Evolutionary conservation across 139 green algal genomes (phyloP).

Genomic region (Haematococcus lacustris): DNA sequence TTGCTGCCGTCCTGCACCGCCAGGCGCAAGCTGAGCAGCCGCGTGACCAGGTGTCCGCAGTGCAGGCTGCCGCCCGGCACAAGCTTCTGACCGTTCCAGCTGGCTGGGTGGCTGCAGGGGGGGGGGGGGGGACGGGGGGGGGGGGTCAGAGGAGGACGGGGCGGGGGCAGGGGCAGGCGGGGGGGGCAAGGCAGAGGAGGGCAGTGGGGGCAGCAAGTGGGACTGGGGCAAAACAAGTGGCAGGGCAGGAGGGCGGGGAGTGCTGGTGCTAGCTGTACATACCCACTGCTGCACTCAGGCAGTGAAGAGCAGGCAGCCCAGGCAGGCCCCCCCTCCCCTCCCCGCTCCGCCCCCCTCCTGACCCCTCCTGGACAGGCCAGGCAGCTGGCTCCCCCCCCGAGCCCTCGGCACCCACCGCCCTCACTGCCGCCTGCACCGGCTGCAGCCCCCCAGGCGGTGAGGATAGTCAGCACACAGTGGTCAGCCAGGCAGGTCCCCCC

Average conservation of each 20-base stretch:
- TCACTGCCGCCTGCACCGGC: too few relatives aligned
- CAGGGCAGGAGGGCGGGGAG: not conserved
- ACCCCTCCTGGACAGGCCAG: too few relatives aligned
- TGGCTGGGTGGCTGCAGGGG: slow-evolving; percentile 22
- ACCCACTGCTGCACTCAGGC: not conserved
- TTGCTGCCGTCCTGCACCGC: slow-evolving; percentile 19
- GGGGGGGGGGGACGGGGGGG: not conserved
- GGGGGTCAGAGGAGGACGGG: not conserved
- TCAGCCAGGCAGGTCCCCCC: too few relatives aligned
- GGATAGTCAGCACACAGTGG: too few relatives aligned
- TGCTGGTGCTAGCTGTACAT: not conserved
- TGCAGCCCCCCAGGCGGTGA: too few relatives aligned
- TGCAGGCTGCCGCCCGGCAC: slow-evolving; percentile 39
- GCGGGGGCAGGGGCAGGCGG: not conserved
- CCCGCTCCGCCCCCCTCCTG: too few relatives aligned
- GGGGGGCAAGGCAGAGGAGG: not conserved
- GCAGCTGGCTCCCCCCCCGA: too few relatives aligned
- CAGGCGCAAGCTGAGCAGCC: slow-evolving; percentile 19
- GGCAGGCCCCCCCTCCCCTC: too few relatives aligned
- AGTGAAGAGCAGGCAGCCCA: too few relatives aligned
- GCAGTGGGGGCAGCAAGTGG: not conserved
- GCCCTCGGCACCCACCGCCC: too few relatives aligned
- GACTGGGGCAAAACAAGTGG: not conserved
- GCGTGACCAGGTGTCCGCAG: slow-evolving; percentile 16
- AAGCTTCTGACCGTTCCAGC: slow-evolving; percentile 52